Base-by-base conservation (phyloP, 1,284 basidiomycete species). In the Thelephora terrestris region DNA sequence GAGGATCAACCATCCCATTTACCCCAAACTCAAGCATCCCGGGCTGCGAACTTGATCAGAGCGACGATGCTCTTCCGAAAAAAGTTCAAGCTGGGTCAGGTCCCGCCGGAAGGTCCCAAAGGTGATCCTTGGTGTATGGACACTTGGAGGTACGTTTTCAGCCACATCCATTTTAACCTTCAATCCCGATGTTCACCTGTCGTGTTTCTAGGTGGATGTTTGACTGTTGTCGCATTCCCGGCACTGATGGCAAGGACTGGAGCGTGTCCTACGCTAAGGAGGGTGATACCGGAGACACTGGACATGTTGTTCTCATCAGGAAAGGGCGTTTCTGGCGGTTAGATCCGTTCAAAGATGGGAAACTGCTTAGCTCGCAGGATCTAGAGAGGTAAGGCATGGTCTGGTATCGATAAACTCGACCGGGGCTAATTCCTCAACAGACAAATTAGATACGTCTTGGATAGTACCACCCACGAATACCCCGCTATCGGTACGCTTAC, bases 101-200 rank as follows among this genome's bases (percentile, higher is more conserved):
- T 93, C 20, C 64, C 71, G 44, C 84, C 87, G 3, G 91, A 95
- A 52, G 69, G 71, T 16, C 81, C 80, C 18, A 89, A 82, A 61
- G 84, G 85, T 46, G 76, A 79, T 1, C 76, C 83, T 9, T 64
- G 91, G 18, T 92, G 90, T 64, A 92, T 93, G 89, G 89, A 91
- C 61, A 85, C 85, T 9, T 94, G 86, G 68, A 75, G 90, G 80
- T 88, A 57, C 47, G 64, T 52, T 14, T 42, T 42, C 39, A 3
- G 29, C 12, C n/a, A 20, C 3, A 25, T 20, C 9, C n/a, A 42
- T 21, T 12, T 5, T 23, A 3, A 12, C 25, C 16, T n/a, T 25
- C 20, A 42, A 6, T 42, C 39, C n/a, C 7, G 17, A 18, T 20
- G 10, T 5, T 21, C n/a, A 12, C 2, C 53, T 21, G 6, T 27